phyloP scores from a whole-genome alignment of 176 grass and related monocot genomes.

The Ampelocalamus luodianensis region DNA sequence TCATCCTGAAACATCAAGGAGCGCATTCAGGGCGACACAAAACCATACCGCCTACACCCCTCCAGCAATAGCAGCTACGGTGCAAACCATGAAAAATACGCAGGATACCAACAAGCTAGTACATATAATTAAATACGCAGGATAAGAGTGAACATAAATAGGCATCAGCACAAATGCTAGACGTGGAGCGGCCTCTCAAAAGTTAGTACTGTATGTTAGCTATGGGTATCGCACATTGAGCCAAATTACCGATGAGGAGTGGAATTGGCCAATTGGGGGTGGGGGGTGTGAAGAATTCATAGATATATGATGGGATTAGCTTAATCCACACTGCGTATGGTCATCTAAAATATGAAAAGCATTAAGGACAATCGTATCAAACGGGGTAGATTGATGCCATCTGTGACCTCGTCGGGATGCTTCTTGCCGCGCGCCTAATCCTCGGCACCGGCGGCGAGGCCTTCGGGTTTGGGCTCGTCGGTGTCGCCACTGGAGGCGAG shows the following conservation, averaged over 20 bases:
- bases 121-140: neutral
- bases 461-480: slow-evolving; percentile 48
- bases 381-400: neutral
- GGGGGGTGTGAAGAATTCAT: neutral
- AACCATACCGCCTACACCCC: neutral
- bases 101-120: neutral
- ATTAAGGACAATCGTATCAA: neutral
- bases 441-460: slow-evolving; percentile 16
- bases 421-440: slow-evolving; percentile 73
- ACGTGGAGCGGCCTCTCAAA: too few relatives aligned
- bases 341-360: neutral
- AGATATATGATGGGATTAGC: neutral
- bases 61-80: neutral
- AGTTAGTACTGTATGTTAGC: too few relatives aligned
- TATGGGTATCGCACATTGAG: neutral
- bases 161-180: too few relatives aligned
- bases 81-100: neutral
- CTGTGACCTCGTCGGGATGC: slow-evolving; percentile 68
- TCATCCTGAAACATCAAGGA: slow-evolving; percentile 62
- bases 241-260: neutral
- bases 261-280: neutral
- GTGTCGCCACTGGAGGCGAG: too few relatives aligned
- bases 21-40: neutral
- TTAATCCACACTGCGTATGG: neutral
- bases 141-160: neutral